Conservation (phyloP, 306 rosid species). For the Lathyrus aphaca region DNA sequence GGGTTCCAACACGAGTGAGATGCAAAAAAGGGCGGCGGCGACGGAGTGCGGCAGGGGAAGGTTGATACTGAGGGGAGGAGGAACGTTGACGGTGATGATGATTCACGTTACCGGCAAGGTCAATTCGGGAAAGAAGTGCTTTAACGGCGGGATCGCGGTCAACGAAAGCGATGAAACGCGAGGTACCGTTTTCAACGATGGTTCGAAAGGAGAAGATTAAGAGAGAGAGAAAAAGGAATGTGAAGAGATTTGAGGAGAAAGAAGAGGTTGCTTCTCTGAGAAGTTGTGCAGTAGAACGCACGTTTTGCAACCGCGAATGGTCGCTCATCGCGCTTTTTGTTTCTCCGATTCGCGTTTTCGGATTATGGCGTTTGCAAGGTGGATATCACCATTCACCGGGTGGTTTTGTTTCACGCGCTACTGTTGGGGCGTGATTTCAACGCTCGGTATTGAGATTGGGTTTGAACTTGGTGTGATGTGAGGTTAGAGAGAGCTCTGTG, state of each 20-base stretch:
- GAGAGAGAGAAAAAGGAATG: conserved; percentile 79
- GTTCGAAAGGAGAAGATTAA: conserved; percentile 76
- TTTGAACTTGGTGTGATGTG: background rate
- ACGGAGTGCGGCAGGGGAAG: conserved; percentile 41
- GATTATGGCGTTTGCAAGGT: background rate
- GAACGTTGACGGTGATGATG: conserved; percentile 32
- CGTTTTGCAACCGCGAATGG: conserved; percentile 61
- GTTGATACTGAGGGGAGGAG: background rate
- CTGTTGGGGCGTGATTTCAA: background rate
- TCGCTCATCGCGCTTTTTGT: conserved; percentile 63
- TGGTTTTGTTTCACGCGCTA: conserved; percentile 35
- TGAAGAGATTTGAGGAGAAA: conserved; percentile 56
- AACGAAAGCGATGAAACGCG: conserved; percentile 70
- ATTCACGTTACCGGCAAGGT: conserved; percentile 52
- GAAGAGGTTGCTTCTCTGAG: conserved; percentile 53
- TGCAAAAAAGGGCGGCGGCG: conserved; percentile 79
- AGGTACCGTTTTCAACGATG: conserved; percentile 71
- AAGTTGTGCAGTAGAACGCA: conserved; percentile 62
- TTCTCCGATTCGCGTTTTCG: background rate
- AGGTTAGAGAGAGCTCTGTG: background rate
- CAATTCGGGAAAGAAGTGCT: conserved; percentile 78
- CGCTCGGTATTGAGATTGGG: conserved; percentile 9
- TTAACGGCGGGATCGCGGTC: conserved; percentile 84
- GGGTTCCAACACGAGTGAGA: conserved; percentile 88
- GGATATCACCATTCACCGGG: conserved; percentile 19